Conservation (phyloP, 106 monocot genomes). For the Amphibolis antarctica region DNA sequence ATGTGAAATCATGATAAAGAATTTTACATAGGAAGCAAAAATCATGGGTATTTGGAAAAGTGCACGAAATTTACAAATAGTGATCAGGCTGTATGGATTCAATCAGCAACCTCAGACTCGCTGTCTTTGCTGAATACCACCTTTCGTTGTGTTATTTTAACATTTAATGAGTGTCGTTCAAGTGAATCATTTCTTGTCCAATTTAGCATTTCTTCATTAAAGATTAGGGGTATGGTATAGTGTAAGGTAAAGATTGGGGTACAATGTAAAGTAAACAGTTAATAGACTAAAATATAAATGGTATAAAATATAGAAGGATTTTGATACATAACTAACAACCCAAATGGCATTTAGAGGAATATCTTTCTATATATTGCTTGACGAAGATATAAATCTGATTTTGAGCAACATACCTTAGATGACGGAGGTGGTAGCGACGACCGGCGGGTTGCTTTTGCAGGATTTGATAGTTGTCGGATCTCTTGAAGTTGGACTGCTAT, state of each 20-base stretch:
- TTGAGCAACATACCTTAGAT: conserved; percentile 23
- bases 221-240: too few species aligned
- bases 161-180: too few species aligned
- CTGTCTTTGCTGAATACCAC: too few species aligned
- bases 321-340: not conserved
- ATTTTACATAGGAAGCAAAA: not conserved
- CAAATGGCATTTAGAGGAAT: not conserved
- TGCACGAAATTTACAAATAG: not conserved
- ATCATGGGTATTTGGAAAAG: not conserved
- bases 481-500: conserved; percentile 44
- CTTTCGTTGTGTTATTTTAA: too few species aligned
- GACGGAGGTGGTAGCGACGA: conserved; percentile 39
- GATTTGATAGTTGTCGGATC: conserved; percentile 32
- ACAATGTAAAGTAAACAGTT: not conserved
- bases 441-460: conserved; percentile 15
- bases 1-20: not conserved
- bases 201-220: not conserved
- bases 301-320: too few species aligned
- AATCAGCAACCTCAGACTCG: not conserved
- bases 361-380: not conserved
- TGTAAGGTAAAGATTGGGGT: too few species aligned
- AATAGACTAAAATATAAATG: too few species aligned
- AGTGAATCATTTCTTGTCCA: too few species aligned
- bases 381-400: not conserved
- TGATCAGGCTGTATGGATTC: not conserved